phyloP scores from a whole-genome alignment of 495 filamentous ascomycete genomes.

The Aspergillus biplanus region DNA sequence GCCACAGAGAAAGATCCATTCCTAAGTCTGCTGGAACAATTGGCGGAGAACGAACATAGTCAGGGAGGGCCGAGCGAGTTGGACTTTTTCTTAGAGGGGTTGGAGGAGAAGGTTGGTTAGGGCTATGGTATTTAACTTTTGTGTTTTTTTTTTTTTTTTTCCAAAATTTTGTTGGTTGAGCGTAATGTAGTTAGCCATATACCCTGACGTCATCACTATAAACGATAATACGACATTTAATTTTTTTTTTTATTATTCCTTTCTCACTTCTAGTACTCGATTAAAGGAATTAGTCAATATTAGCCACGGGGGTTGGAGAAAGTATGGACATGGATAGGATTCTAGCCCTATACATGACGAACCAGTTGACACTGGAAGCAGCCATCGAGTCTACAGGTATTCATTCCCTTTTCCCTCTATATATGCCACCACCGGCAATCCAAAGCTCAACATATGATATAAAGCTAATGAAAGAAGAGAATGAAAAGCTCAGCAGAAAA shows the following conservation, averaged over 20 bases:
- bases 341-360: constrained; percentile 19
- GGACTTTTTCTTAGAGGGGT: constrained; percentile 64
- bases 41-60: constrained; percentile 73
- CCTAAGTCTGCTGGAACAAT: constrained; percentile 74
- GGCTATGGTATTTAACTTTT: not conserved
- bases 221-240: not conserved
- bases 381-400: constrained; percentile 1
- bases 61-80: constrained; percentile 67
- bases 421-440: not conserved
- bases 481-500: not conserved
- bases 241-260: not conserved
- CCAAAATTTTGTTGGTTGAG: not conserved
- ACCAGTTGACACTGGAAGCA: constrained; percentile 9
- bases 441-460: not conserved
- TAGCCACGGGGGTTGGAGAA: not conserved
- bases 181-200: not conserved
- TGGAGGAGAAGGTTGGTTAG: constrained; percentile 20
- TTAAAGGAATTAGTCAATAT: not conserved
- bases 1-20: constrained; percentile 76
- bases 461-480: not conserved
- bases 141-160: not conserved
- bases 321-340: constrained; percentile 3
- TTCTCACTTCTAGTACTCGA: not conserved
- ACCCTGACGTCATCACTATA: constrained; percentile 6
- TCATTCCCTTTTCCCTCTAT: not conserved